phyloP scores from a whole-genome alignment of 768 basidiomycete genomes.

The Tylopilus sp. region DNA sequence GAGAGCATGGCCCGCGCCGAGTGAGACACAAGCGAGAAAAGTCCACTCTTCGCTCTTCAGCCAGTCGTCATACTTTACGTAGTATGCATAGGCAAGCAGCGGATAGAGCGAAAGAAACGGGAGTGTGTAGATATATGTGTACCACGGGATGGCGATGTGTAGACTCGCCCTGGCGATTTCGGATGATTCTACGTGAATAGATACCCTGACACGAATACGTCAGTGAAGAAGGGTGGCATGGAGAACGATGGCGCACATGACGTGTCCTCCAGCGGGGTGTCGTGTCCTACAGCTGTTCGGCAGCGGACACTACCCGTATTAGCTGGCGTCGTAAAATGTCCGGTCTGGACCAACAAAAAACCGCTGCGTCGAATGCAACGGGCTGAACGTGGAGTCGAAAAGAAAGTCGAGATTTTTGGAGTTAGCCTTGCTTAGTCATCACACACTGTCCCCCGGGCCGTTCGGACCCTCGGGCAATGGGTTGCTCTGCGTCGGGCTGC shows the following conservation, averaged over 20 bases:
- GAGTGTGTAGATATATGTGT: conserved; percentile 66
- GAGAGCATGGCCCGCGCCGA: conserved; percentile 86
- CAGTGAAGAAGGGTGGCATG: not conserved
- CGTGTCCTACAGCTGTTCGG: not conserved
- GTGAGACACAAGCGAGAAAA: conserved; percentile 82
- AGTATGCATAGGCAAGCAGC: conserved; percentile 86
- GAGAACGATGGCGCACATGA: conserved; percentile 14
- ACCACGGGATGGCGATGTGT: conserved; percentile 64
- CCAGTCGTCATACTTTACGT: conserved; percentile 86
- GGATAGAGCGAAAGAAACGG: conserved; percentile 84
- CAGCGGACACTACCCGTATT: too few species aligned
- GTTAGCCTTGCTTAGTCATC: conserved; percentile 16
- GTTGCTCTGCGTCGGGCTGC: not conserved
- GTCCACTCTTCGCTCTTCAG: conserved; percentile 96
- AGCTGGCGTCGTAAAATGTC: not conserved
- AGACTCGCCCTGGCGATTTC: conserved; percentile 69
- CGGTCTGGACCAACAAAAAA: too few species aligned
- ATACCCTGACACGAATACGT: conserved; percentile 30
- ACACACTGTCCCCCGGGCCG: not conserved
- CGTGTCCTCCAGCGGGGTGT: conserved; percentile 5
- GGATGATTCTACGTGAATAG: conserved; percentile 54
- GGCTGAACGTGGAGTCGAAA: conserved; percentile 2
- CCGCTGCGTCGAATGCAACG: not conserved
- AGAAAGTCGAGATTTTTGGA: not conserved
- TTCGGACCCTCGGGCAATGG: not conserved